Evolutionary conservation across 1,284 basidiomycete genomes (phyloP), one percentile per base, ranked within the genome.

Genomic region (Mycena sp.): DNA sequence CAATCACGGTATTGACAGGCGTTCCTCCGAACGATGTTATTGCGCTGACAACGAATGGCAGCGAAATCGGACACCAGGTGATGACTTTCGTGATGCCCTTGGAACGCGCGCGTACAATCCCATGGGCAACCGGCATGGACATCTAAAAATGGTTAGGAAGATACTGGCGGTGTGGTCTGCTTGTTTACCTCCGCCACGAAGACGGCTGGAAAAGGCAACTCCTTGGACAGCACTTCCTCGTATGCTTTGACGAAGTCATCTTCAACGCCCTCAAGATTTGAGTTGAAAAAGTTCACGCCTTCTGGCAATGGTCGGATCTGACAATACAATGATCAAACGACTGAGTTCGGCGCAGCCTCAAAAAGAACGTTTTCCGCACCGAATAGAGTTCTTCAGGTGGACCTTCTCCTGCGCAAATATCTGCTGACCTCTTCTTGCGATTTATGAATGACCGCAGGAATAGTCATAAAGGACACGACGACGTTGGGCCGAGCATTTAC

Each of bases 11-110:
- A 21, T 37, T 23, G 4, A 51, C 23, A 12, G 49, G 26, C 23
- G 2, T 19, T 32, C 37, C 49, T 35, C 49, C 30, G 35, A 25
- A 26, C 6, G 49, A 51, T 14, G 17, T n/a, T 14, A 51, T 37
- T 38, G 35, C 21, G 49, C 35, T 38, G 4, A 51, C 49, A 11
- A 38, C 19, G 35, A 51, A 37, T 5, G 49, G 35, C 25, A 51
- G 49, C 3, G 49, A 51, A 19, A 51, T 37, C 21, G 49, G 49
- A 19, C 46, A 49, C 49, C 49, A 51, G 35, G 49, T 37, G 14
- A 51, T 38, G 14, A 51, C 30, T 38, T 51, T 51, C 23, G 49
- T 51, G 19, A 51, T 51, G 16, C 49, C 49, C 14, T 51, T 51
- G 32, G 49, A 51, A 2, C 49, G 49, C 5, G 35, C 23, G 5